Evolutionary conservation across 73 alveolate species (phyloP).

Genomic region (Paramecium sonneborni): DNA sequence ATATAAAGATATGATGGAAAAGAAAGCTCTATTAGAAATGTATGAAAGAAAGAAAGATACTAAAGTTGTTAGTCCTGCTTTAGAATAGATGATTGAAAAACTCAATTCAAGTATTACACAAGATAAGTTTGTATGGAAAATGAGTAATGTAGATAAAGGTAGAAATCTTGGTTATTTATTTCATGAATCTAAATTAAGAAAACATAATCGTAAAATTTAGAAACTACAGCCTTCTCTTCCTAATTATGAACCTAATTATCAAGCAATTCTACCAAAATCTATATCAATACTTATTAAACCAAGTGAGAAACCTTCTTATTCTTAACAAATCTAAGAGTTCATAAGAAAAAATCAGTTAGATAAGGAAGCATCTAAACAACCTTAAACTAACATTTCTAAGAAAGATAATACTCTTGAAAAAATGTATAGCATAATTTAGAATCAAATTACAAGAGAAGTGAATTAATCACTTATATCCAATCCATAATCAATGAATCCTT

Average conservation of each 20-base stretch:
- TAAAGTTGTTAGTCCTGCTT: background rate
- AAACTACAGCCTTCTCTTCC: conserved; percentile 7
- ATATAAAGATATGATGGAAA: conserved; percentile 27
- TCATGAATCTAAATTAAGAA: conserved; percentile 36
- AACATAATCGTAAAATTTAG: background rate
- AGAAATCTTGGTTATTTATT: conserved; percentile 32
- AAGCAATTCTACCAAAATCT: background rate
- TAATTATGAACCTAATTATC: conserved; percentile 20
- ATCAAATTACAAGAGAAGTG: conserved; percentile 23
- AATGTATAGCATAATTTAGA: conserved; percentile 19
- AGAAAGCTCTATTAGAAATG: conserved; percentile 32
- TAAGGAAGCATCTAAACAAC: background rate
- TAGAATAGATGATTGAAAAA: background rate
- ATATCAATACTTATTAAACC: background rate
- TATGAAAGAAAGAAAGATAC: background rate
- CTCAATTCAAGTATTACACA: background rate
- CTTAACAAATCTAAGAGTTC: background rate
- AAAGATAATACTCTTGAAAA: conserved; percentile 26
- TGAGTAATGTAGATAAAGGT: conserved; percentile 41
- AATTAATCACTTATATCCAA: background rate
- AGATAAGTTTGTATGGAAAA: conserved; percentile 32
- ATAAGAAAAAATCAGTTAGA: background rate
- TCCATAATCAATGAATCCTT: conserved; percentile 29
- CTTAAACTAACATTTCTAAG: background rate
- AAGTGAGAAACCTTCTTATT: background rate